These are phyloP conservation scores for Paecilomyces fulvus DNA, from an alignment of 2,329 filamentous ascomycete genomes.

Conservation along the genomic window DNA sequence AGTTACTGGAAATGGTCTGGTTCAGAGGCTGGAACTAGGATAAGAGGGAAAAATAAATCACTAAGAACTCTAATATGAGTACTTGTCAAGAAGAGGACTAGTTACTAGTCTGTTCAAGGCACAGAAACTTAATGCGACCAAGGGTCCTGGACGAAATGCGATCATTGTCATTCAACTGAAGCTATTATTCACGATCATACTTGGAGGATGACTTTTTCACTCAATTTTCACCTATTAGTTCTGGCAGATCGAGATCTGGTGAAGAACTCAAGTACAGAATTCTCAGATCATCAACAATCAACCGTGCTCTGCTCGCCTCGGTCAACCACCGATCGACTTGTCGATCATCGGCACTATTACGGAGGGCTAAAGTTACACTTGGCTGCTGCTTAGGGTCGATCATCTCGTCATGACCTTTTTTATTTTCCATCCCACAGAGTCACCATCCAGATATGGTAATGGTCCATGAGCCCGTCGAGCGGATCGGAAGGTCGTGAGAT, in stretches of 20 bases:
- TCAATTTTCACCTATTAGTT: too few relatives aligned
- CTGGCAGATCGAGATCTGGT: too few relatives aligned
- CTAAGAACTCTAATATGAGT: too few relatives aligned
- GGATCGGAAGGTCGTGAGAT: not conserved
- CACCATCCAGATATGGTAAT: not conserved
- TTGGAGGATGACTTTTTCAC: too few relatives aligned
- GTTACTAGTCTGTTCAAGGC: not conserved
- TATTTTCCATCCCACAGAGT: not conserved
- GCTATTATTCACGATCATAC: too few relatives aligned
- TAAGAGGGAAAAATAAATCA: not conserved
- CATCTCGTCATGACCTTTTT: not conserved
- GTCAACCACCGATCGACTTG: not conserved
- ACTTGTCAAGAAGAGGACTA: not conserved
- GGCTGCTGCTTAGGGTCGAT: not conserved
- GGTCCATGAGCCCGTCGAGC: not conserved
- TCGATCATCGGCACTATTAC: not conserved
- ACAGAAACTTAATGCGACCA: not conserved
- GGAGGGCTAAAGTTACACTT: not conserved
- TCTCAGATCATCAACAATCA: too few relatives aligned
- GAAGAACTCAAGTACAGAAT: too few relatives aligned
- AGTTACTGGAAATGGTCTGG: not conserved
- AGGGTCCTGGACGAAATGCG: not conserved
- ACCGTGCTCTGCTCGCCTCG: too few relatives aligned
- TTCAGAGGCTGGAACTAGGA: not conserved
- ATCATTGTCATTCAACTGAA: not conserved